Evolutionary conservation across 208 protist species (phyloP).

Genomic region (Trypanosoma rangeli): DNA sequence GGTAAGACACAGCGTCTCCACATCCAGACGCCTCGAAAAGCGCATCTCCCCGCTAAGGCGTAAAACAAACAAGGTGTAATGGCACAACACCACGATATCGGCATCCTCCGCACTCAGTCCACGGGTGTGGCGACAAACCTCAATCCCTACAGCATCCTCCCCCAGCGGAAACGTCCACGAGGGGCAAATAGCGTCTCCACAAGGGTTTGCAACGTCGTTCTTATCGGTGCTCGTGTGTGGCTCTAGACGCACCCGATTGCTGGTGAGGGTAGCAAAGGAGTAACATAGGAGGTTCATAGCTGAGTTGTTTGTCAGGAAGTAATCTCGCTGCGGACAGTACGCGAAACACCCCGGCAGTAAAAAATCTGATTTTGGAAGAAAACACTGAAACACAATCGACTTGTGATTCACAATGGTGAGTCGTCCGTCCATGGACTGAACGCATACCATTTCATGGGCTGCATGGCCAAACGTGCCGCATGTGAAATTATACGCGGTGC

Average conservation of each 20-base stretch:
- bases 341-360: slow-evolving; percentile 72
- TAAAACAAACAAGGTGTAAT: slow-evolving; percentile 73
- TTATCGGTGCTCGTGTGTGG: slow-evolving; percentile 12
- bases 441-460: slow-evolving; percentile 79
- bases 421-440: slow-evolving; percentile 92
- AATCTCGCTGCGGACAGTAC: slow-evolving; percentile 59
- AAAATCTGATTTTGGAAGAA: slow-evolving; percentile 76
- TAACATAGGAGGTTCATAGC: slow-evolving; percentile 85
- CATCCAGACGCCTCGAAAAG: slow-evolving; percentile 70
- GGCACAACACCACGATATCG: slow-evolving; percentile 84
- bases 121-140: slow-evolving; percentile 59
- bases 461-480: slow-evolving; percentile 75
- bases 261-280: slow-evolving; percentile 61
- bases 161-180: slow-evolving; percentile 82
- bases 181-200: slow-evolving; percentile 17
- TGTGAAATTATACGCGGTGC: slow-evolving; percentile 79
- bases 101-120: slow-evolving; percentile 36
- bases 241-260: neutral
- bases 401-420: slow-evolving; percentile 87
- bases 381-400: slow-evolving; percentile 65
- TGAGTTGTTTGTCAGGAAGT: slow-evolving; percentile 78
- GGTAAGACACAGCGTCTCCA: slow-evolving; percentile 53
- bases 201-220: slow-evolving; percentile 7
- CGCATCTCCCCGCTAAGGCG: slow-evolving; percentile 43
- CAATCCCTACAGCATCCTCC: slow-evolving; percentile 83